Evolutionary conservation across 257 asterid genomes (phyloP).

Genomic region (Solanum corneliomulleri): DNA sequence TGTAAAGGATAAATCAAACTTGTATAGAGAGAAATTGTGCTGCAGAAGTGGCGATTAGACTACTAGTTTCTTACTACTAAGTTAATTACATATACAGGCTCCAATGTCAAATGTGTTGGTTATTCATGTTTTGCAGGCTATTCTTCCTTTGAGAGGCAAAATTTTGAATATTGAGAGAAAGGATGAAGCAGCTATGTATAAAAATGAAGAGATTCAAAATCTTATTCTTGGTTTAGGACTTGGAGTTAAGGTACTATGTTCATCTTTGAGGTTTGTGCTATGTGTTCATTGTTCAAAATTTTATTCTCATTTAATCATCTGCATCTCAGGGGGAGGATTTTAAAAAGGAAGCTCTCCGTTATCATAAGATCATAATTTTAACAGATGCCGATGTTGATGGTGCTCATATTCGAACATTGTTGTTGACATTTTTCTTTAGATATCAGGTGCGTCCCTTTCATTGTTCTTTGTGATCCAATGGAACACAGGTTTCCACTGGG

Average conservation of each 20-base stretch:
- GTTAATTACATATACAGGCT: background rate
- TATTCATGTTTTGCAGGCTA: constrained; percentile 53
- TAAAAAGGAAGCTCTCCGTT: constrained; percentile 78
- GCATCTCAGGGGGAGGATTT: constrained; percentile 85
- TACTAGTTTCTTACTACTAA: background rate
- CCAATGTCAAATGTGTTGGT: background rate
- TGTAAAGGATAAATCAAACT: background rate
- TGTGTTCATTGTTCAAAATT: background rate
- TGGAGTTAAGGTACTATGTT: constrained; percentile 70
- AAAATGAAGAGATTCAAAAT: constrained; percentile 96
- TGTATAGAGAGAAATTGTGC: background rate
- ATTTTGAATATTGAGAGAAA: constrained; percentile 86
- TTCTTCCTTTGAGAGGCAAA: constrained; percentile 96
- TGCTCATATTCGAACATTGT: constrained; percentile 90
- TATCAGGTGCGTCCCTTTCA: constrained; percentile 56
- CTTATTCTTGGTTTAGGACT: constrained; percentile 94
- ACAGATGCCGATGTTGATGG: constrained; percentile 99
- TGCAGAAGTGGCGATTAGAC: background rate
- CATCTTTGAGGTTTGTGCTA: constrained; percentile 2
- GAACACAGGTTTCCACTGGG: background rate
- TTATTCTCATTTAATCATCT: constrained; percentile 6
- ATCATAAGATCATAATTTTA: constrained; percentile 90
- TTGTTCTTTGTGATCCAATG: background rate
- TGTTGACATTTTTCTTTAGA: constrained; percentile 88
- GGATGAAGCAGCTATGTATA: constrained; percentile 99